phyloP scores from a whole-genome alignment of 2,329 filamentous ascomycete species.

The Stagonosporopsis chrysanthemi region DNA sequence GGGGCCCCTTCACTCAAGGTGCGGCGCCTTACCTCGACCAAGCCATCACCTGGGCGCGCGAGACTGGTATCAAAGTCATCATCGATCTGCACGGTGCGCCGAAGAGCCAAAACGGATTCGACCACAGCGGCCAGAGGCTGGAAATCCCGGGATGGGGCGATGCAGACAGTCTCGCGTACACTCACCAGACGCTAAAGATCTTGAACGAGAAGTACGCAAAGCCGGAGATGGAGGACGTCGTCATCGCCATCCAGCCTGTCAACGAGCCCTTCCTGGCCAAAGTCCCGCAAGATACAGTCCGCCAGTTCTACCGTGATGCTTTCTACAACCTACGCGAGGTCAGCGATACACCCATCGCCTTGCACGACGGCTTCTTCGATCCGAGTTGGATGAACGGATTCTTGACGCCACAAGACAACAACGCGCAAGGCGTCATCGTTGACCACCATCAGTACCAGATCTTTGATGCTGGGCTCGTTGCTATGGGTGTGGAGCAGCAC shows the following conservation, averaged over 20 bases:
- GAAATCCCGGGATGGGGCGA: constrained; percentile 55
- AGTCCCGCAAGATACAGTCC: constrained; percentile 55
- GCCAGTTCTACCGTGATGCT: constrained; percentile 63
- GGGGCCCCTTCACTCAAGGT: constrained; percentile 60
- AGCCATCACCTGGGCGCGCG: constrained; percentile 64
- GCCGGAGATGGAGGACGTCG: constrained; percentile 62
- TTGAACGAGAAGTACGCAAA: constrained; percentile 65
- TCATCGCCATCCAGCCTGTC: constrained; percentile 64
- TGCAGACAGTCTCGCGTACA: constrained; percentile 57
- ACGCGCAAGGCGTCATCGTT: constrained; percentile 62
- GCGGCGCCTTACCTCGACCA: constrained; percentile 62
- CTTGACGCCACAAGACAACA: constrained; percentile 59
- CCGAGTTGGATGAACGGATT: constrained; percentile 67
- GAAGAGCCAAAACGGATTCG: constrained; percentile 67
- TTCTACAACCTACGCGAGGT: constrained; percentile 59
- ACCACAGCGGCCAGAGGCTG: constrained; percentile 64
- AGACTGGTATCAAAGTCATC: constrained; percentile 61
- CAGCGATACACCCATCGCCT: constrained; percentile 58
- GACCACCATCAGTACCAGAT: constrained; percentile 75
- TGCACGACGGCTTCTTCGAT: constrained; percentile 65
- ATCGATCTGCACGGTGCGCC: constrained; percentile 64
- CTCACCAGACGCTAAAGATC: constrained; percentile 63
- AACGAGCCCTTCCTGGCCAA: constrained; percentile 64
- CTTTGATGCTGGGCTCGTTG: constrained; percentile 61
- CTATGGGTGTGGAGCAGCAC: constrained; percentile 61